These are phyloP conservation scores for Pleurozium schreberi DNA, from an alignment of 225 moss, liverwort and hornwort genomes.

Conservation along the genomic window DNA sequence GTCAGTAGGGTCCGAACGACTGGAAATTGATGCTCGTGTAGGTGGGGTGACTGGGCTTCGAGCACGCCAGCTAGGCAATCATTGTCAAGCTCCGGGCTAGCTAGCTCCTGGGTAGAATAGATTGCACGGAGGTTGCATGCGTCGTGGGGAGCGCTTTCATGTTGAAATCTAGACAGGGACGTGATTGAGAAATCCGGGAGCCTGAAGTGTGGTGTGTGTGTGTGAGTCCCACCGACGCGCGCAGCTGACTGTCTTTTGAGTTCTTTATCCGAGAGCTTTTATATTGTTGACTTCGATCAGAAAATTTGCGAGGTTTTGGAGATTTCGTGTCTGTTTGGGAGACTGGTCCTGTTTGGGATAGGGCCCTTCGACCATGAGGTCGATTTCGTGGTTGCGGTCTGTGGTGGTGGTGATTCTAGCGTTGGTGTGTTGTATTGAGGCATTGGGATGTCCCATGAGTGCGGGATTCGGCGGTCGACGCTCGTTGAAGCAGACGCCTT, in stretches of 20 bases:
- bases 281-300: not conserved
- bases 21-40: not conserved
- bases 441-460: conserved; percentile 16
- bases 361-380: not conserved
- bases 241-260: not conserved
- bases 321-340: not conserved
- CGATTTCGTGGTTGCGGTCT: not conserved
- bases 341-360: not conserved
- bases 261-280: not conserved
- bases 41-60: not conserved
- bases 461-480: conserved; percentile 9
- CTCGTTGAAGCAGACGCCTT: conserved; percentile 3
- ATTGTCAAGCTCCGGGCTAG: not conserved
- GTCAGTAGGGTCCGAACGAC: not conserved
- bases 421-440: not conserved
- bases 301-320: not conserved
- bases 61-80: not conserved
- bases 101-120: not conserved
- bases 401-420: not conserved
- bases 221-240: not conserved
- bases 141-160: not conserved
- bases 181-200: not conserved
- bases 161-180: not conserved
- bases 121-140: not conserved
- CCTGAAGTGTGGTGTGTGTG: not conserved